These are phyloP conservation scores for Arctium lappa DNA, from an alignment of 129 eudicot genomes.

Conservation along the genomic window DNA sequence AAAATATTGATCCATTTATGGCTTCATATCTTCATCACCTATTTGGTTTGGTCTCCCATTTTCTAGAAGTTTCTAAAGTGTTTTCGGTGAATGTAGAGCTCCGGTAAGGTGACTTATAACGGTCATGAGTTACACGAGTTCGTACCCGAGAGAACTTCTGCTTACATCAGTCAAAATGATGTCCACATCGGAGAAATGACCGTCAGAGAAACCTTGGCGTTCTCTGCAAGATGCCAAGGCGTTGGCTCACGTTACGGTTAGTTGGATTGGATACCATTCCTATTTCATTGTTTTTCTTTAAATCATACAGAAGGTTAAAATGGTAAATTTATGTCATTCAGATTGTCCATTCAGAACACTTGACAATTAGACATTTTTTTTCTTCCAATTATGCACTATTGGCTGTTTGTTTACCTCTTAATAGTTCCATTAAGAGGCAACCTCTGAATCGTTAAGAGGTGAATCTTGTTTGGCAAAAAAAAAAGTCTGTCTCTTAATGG, in stretches of 20 bases:
- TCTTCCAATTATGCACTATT: not conserved
- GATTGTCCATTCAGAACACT: not conserved
- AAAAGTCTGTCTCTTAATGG: no score
- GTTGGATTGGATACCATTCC: slow-evolving; percentile 1
- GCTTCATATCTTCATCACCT: not conserved
- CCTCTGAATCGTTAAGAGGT: no score
- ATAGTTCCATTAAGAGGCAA: no score
- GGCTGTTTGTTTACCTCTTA: no score
- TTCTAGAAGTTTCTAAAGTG: slow-evolving; percentile 9
- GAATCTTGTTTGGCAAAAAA: no score
- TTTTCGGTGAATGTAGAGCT: slow-evolving; percentile 31
- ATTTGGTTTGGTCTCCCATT: not conserved
- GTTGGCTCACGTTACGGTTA: slow-evolving; percentile 87
- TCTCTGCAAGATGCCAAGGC: slow-evolving; percentile 88
- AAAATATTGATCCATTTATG: not conserved
- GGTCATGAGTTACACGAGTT: slow-evolving; percentile 76
- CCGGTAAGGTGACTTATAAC: slow-evolving; percentile 79
- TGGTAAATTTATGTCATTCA: not conserved
- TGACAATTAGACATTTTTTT: not conserved
- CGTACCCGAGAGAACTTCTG: slow-evolving; percentile 90
- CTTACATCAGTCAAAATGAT: slow-evolving; percentile 87
- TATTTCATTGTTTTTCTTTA: not conserved
- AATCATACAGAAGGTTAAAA: not conserved
- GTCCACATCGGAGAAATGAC: slow-evolving; percentile 93
- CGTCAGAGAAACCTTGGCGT: slow-evolving; percentile 86